phyloP scores from a whole-genome alignment of 2,329 filamentous ascomycete genomes.

The Ramularia endophylla region DNA sequence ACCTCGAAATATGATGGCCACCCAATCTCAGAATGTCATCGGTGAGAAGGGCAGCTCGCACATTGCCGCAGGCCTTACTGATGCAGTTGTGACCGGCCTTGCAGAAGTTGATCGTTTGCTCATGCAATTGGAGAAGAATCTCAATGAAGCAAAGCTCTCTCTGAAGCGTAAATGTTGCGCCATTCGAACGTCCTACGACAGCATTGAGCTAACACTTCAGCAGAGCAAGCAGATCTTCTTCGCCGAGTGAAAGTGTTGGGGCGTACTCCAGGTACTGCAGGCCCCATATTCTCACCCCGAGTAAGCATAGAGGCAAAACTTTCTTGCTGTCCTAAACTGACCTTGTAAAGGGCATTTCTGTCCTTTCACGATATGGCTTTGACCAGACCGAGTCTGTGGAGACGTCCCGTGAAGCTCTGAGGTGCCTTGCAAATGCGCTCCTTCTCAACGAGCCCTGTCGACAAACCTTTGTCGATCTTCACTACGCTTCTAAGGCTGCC shows the following conservation, averaged over 20 bases:
- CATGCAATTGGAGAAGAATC: conserved; percentile 23
- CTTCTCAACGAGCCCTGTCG: conserved; percentile 62
- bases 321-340: conserved; percentile 9
- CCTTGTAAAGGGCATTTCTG: conserved; percentile 62
- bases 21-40: conserved; percentile 8
- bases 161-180: conserved; percentile 19
- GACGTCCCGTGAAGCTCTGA: conserved; percentile 67
- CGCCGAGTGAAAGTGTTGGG: conserved; percentile 71
- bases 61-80: background rate
- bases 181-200: background rate
- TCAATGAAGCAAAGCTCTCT: conserved; percentile 23
- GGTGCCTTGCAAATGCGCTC: conserved; percentile 80
- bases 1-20: conserved; percentile 7
- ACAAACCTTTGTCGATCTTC: conserved; percentile 67
- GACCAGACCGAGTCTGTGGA: conserved; percentile 51
- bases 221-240: conserved; percentile 57
- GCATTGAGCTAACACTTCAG: conserved; percentile 8
- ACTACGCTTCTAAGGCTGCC: conserved; percentile 61
- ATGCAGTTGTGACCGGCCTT: conserved; percentile 11
- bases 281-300: conserved; percentile 76
- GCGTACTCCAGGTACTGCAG: conserved; percentile 64
- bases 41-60: conserved; percentile 5
- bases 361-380: conserved; percentile 67
- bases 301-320: conserved; percentile 41
- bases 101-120: conserved; percentile 27